phyloP scores from a whole-genome alignment of 768 basidiomycete species.

The Boletus pseudo-olivaceus region DNA sequence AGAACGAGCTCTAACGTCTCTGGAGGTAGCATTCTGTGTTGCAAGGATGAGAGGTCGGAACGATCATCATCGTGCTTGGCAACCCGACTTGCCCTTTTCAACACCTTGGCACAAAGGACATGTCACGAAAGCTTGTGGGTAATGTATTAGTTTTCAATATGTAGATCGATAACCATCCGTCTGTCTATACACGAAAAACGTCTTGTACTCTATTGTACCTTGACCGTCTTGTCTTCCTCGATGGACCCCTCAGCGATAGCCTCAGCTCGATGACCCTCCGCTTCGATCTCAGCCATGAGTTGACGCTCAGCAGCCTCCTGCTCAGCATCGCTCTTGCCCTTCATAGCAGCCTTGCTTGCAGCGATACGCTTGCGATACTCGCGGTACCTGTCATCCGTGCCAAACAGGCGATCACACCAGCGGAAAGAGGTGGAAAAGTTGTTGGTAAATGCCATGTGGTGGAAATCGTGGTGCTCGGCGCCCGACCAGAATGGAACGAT shows the following conservation, averaged over 20 bases:
- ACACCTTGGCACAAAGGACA: background rate
- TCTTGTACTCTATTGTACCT: conserved; percentile 23
- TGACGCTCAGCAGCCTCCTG: conserved; percentile 53
- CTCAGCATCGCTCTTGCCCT: conserved; percentile 52
- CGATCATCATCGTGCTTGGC: too few species aligned
- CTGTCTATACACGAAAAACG: background rate
- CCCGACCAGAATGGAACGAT: conserved; percentile 96
- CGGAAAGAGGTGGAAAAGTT: conserved; percentile 94
- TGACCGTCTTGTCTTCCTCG: conserved; percentile 17
- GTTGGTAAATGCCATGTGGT: conserved; percentile 95
- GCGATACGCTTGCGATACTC: conserved; percentile 68
- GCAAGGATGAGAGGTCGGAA: background rate
- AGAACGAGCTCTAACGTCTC: conserved; percentile 37
- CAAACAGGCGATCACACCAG: conserved; percentile 87
- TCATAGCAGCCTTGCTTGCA: conserved; percentile 56
- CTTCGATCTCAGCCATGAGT: conserved; percentile 66
- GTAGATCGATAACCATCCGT: background rate
- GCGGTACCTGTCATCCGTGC: conserved; percentile 88
- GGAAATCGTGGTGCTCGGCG: conserved; percentile 97
- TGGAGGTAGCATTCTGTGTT: conserved; percentile 26
- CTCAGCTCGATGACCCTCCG: conserved; percentile 70
- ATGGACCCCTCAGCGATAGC: conserved; percentile 43
- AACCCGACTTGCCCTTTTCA: too few species aligned
- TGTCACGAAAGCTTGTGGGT: background rate
- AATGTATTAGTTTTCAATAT: conserved; percentile 9